Percentiles rank a stretch among this genome's conserved stretches.
Evolutionary conservation across 2,329 filamentous ascomycete genomes (phyloP).

Genomic region (Xylaria sp.): DNA sequence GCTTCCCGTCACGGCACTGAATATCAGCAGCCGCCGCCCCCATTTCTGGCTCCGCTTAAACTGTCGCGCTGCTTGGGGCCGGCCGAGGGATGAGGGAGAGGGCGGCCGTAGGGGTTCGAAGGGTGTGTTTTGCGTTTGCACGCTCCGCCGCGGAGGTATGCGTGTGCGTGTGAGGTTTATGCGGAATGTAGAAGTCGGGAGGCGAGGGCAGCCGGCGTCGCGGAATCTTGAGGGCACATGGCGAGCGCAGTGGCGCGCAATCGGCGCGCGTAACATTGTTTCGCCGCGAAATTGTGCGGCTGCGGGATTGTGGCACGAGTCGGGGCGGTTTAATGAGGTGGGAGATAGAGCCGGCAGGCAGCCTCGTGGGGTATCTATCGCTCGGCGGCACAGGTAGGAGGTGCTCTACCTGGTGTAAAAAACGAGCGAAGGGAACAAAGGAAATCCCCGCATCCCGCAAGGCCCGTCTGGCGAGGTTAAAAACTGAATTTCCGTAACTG

Average conservation of each 20-base stretch:
- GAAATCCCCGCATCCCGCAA: neutral
- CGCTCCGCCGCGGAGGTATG: constrained; percentile 46
- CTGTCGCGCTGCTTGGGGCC: constrained; percentile 74
- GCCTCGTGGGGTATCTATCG: constrained; percentile 21
- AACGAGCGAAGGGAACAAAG: constrained; percentile 9
- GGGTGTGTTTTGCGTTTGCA: constrained; percentile 47
- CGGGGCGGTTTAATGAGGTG: constrained; percentile 19
- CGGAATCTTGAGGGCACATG: constrained; percentile 27
- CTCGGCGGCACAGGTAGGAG: constrained; percentile 8
- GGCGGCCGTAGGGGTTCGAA: constrained; percentile 79
- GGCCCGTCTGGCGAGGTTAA: neutral
- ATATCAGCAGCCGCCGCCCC: constrained; percentile 76
- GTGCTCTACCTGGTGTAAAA: constrained; percentile 7
- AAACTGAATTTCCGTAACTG: neutral
- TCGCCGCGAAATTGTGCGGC: constrained; percentile 11
- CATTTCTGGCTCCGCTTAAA: constrained; percentile 79
- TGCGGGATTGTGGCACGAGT: neutral
- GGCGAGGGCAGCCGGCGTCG: constrained; percentile 11
- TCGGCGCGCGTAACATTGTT: constrained; percentile 39
- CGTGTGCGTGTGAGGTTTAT: constrained; percentile 27
- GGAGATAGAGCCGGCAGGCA: constrained; percentile 37
- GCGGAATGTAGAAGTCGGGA: constrained; percentile 30
- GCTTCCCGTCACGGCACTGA: constrained; percentile 68
- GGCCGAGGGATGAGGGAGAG: constrained; percentile 80
- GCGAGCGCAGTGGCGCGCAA: constrained; percentile 35